Evolutionary conservation across 345 rosid species (phyloP).

Genomic region (Eucalyptus tenuipes): DNA sequence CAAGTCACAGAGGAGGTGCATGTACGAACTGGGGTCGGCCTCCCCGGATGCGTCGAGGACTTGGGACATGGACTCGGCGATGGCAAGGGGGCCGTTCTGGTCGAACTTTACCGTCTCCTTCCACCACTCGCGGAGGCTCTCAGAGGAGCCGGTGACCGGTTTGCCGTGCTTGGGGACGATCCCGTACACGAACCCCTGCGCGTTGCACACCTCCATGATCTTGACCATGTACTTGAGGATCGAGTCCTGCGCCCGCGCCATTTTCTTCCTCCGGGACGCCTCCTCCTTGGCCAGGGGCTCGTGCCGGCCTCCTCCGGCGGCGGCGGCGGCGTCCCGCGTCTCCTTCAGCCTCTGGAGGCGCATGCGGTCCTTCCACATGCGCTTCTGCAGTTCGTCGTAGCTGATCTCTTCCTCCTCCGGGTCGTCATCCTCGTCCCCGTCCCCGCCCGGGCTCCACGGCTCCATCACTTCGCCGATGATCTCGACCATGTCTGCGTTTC

Average conservation of each 20-base stretch:
- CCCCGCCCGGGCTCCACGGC: background rate
- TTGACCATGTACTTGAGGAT: slow-evolving; percentile 64
- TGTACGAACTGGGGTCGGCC: slow-evolving; percentile 10
- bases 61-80: slow-evolving; percentile 14
- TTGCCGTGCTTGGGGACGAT: slow-evolving; percentile 65
- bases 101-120: slow-evolving; percentile 49
- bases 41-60: background rate
- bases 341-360: background rate
- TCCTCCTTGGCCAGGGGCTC: slow-evolving; percentile 1
- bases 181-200: slow-evolving; percentile 56
- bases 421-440: background rate
- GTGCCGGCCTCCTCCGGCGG: background rate
- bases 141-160: slow-evolving; percentile 60
- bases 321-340: background rate
- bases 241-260: slow-evolving; percentile 52
- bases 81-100: slow-evolving; percentile 27
- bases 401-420: background rate
- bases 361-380: background rate
- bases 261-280: slow-evolving; percentile 36
- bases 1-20: slow-evolving; percentile 41
- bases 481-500: background rate
- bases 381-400: background rate
- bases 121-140: slow-evolving; percentile 63
- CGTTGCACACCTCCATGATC: slow-evolving; percentile 68
- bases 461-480: background rate